Base-by-base conservation (phyloP, 306 rosid species). In the Dryas drummondii region DNA sequence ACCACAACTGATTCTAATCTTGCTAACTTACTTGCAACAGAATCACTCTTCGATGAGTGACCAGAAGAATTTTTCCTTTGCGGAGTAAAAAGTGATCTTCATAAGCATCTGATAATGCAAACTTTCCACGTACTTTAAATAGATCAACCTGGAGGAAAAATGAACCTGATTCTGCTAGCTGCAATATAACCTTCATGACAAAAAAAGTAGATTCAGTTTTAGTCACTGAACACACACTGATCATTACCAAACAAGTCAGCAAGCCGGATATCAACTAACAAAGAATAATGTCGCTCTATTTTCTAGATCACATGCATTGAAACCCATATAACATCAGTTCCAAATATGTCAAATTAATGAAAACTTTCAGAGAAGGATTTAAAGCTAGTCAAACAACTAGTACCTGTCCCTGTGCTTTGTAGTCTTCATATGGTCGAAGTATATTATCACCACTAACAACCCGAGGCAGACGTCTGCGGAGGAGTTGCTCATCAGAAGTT, bases 371-470 rank as follows among this genome's bases (percentile, higher is more conserved):
- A 22, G 59, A 63, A 46, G 46, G 51, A 78, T 66, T 59, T 13
- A 42, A 63, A 57, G 75, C 41, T 54, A 75, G 77, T 62, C 73
- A 57, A 86, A 72, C 15, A 59, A 78, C 59, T 53, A 57, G 72
- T 90, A 94, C 99, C 99, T 94, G 99, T 80, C 99, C 99, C 82
- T 89, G 93, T 60, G 97, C 93, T 84, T 88, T 94, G 85, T 88
- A 86, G 59, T 86, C 97, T 57, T 91, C 91, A 75, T 90, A 94
- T 45, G 87, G 96, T 78, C 76, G 82, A 73, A 94, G 93, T 83
- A 94, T 84, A 81, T 94, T 94, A 87, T 94, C 99, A 70, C 97
- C 99, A 66, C 97, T 22, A 68, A 94, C 90, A 54, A 88, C 99
- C 48, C 97, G 99, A 60, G 97, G 99, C 58, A 88, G 80, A 80